Base-by-base conservation (phyloP, 441 rosid genomes). In the Gossypium schwendimanii region DNA sequence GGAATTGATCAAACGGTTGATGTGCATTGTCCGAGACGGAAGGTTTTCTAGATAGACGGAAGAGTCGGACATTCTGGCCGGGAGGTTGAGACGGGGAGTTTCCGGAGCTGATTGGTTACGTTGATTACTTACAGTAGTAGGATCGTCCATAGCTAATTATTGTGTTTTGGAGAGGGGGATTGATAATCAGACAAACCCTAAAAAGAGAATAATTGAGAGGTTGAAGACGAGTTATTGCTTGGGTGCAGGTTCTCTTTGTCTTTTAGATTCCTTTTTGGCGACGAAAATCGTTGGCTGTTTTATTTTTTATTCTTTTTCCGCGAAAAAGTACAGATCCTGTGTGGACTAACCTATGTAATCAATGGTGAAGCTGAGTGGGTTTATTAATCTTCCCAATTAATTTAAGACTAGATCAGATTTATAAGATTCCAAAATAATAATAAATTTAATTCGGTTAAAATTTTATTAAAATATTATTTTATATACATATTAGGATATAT, bases 1-100 rank as follows among this genome's bases (percentile, higher is more conserved):
- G 50, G 89, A 84, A 70, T 94, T 92, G 72, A 94, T 85, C 80
- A 94, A 62, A 15, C 93, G 94, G 70, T 77, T 84, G 69, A 92
- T 86, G 74, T 89, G 88, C 68, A 77, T 58, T 57, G 55, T 55
- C 57, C 71, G 47, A n/a, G 71, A 65, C 26, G 71, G 76, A 11
- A 45, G 44, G 39, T 73, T 70, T 76, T 83, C 87, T 0, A 75
- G 78, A 63, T 81, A 60, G 9, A 82, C 63, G 41, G 57, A 50
- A 58, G 84, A 81, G 26, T 79, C 80, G 20, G 84, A 53, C 84
- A 85, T 83, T 14, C 87, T 68, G 45, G 87, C 49, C 2, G 90
- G 91, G 10, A 86, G 80, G 79, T 82, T 86, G 57, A 84, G 63
- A 41, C 55, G 75, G 11, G 89, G 54, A 3, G 82, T 71, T 14